A percentile compares a stretch with the other conserved stretches of the same genome.
phyloP scores from a whole-genome alignment of 2,329 filamentous ascomycete species.

The Xylariales sp. region DNA sequence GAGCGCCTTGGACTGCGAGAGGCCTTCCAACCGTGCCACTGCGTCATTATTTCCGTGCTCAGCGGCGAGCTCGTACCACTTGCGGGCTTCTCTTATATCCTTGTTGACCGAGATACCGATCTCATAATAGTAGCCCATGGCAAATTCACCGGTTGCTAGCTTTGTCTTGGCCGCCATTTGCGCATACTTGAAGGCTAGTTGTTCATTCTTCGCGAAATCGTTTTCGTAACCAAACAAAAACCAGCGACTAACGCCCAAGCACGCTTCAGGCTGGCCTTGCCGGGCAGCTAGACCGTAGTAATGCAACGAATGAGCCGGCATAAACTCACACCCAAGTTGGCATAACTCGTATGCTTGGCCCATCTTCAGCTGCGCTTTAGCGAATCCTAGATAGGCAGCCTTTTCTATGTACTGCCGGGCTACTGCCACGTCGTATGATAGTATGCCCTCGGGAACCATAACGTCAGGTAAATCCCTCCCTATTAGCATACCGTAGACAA shows the following conservation, averaged over 20 bases:
- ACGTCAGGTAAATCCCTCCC: constrained; percentile 93
- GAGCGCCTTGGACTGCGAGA: constrained; percentile 83
- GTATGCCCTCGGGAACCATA: constrained; percentile 74
- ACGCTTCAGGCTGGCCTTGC: constrained; percentile 92
- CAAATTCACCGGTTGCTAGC: constrained; percentile 92
- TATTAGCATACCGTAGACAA: constrained; percentile 94
- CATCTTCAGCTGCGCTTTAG: constrained; percentile 97
- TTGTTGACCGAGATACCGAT: constrained; percentile 93
- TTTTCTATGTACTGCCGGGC: constrained; percentile 94
- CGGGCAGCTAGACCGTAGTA: constrained; percentile 94
- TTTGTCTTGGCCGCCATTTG: constrained; percentile 85
- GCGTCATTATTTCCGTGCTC: constrained; percentile 94
- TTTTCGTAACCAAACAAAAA: constrained; percentile 95
- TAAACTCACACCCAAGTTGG: constrained; percentile 93
- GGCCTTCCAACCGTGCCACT: constrained; percentile 80
- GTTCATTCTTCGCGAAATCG: constrained; percentile 94
- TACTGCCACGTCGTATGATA: constrained; percentile 77
- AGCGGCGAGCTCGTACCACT: constrained; percentile 91
- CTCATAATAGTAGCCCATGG: constrained; percentile 96
- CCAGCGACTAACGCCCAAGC: constrained; percentile 98
- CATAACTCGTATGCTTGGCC: constrained; percentile 95
- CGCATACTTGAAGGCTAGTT: constrained; percentile 90
- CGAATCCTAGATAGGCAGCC: constrained; percentile 93
- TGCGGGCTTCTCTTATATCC: constrained; percentile 82
- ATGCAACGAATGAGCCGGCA: constrained; percentile 89